These are phyloP conservation scores for Aspergillus haitiensis DNA, from an alignment of 495 filamentous ascomycete genomes.

Conservation along the genomic window DNA sequence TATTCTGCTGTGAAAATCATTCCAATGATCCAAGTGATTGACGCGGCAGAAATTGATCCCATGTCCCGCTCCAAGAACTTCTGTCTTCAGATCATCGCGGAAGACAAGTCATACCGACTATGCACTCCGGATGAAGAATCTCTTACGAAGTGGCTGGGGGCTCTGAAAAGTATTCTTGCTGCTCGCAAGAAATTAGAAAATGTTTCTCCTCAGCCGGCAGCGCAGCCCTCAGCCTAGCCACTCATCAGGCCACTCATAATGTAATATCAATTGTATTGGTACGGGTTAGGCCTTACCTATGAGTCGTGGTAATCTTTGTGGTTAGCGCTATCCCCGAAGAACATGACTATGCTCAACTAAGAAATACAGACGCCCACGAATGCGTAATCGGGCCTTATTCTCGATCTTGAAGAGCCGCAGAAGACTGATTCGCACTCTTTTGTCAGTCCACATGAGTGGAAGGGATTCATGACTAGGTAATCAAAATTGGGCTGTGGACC, in stretches of 20 bases:
- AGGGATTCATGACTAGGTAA: too few species aligned
- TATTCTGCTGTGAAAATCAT: slow-evolving; percentile 85
- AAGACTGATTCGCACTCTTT: too few species aligned
- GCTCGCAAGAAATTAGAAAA: slow-evolving; percentile 53
- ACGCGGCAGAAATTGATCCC: slow-evolving; percentile 90
- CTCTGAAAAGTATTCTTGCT: slow-evolving; percentile 79
- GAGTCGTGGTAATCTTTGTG: too few species aligned
- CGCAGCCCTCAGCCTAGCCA: not conserved
- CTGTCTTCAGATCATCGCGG: slow-evolving; percentile 92
- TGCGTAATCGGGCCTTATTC: too few species aligned
- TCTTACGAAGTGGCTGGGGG: slow-evolving; percentile 81
- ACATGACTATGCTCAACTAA: too few species aligned
- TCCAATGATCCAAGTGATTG: slow-evolving; percentile 75
- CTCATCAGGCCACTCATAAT: slow-evolving; percentile 3
- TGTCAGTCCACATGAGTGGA: too few species aligned
- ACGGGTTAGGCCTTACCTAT: too few species aligned
- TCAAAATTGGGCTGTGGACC: too few species aligned
- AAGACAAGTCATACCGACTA: slow-evolving; percentile 89
- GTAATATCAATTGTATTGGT: too few species aligned
- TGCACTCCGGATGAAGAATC: slow-evolving; percentile 80
- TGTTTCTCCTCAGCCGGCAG: slow-evolving; percentile 5
- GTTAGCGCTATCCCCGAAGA: too few species aligned
- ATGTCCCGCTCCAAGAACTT: slow-evolving; percentile 77
- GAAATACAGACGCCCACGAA: too few species aligned
- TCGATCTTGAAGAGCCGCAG: too few species aligned